These are phyloP conservation scores for Candida schatavii DNA, from an alignment of 805 yeast species.

Conservation along the genomic window DNA sequence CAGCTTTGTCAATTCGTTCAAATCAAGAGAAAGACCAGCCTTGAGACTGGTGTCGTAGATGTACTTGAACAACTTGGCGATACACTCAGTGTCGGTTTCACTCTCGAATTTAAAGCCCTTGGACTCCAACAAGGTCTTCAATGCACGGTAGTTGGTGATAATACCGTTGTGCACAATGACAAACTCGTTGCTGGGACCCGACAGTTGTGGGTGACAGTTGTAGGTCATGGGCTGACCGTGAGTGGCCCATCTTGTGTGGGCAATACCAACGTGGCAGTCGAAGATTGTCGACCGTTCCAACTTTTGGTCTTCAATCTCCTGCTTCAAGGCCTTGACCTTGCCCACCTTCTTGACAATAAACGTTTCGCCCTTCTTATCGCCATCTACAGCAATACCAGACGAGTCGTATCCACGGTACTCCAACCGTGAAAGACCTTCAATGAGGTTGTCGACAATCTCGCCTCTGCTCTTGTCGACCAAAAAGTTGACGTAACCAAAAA, in stretches of 20 bases:
- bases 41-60: constrained; percentile 72
- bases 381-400: constrained; percentile 94
- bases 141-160: constrained; percentile 90
- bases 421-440: constrained; percentile 80
- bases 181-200: constrained; percentile 80
- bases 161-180: constrained; percentile 97
- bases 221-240: constrained; percentile 87
- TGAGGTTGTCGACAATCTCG: constrained; percentile 82
- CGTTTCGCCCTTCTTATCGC: constrained; percentile 71
- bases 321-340: constrained; percentile 78
- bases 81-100: constrained; percentile 97
- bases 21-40: constrained; percentile 79
- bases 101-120: constrained; percentile 84
- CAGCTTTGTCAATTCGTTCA: constrained; percentile 88
- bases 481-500: constrained; percentile 96
- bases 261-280: constrained; percentile 90
- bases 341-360: constrained; percentile 82
- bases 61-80: constrained; percentile 92
- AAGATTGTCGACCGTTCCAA: constrained; percentile 64
- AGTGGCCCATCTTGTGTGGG: constrained; percentile 99
- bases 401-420: constrained; percentile 99
- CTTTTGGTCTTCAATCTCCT: constrained; percentile 51
- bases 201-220: constrained; percentile 96
- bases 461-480: constrained; percentile 90
- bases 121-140: constrained; percentile 72